A percentile compares a stretch with the other conserved stretches of the same genome.
These are phyloP conservation scores for Tricladium varicosporioides DNA, from an alignment of 2,329 filamentous ascomycete genomes.

Conservation along the genomic window DNA sequence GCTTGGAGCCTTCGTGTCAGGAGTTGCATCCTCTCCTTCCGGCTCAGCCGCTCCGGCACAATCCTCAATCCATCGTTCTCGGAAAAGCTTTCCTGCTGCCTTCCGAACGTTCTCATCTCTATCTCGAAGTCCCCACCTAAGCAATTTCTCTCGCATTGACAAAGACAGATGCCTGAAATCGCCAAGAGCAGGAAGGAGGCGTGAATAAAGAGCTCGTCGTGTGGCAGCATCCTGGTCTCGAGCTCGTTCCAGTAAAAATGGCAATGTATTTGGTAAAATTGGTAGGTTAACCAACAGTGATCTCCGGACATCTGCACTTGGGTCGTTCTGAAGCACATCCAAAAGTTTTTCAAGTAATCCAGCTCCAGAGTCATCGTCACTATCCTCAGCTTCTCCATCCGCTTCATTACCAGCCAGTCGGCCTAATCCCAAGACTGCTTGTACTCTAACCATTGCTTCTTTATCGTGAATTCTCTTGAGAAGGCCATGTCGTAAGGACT, in stretches of 20 bases:
- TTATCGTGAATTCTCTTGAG: slow-evolving; percentile 89
- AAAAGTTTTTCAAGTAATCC: slow-evolving; percentile 80
- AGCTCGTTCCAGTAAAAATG: slow-evolving; percentile 85
- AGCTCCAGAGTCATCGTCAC: slow-evolving; percentile 64
- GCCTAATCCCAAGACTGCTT: slow-evolving; percentile 88
- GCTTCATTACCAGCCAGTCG: slow-evolving; percentile 76
- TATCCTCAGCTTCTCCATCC: slow-evolving; percentile 68
- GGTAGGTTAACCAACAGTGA: slow-evolving; percentile 89
- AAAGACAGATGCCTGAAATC: slow-evolving; percentile 94
- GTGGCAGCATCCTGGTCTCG: slow-evolving; percentile 85
- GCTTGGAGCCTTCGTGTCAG: slow-evolving; percentile 60
- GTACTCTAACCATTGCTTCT: slow-evolving; percentile 85
- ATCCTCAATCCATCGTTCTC: slow-evolving; percentile 96
- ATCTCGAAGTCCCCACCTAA: slow-evolving; percentile 92
- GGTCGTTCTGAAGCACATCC: slow-evolving; percentile 88
- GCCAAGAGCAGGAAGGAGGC: slow-evolving; percentile 80
- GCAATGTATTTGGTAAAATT: slow-evolving; percentile 76
- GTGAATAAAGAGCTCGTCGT: slow-evolving; percentile 80
- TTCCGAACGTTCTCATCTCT: slow-evolving; percentile 93
- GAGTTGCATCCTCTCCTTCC: slow-evolving; percentile 43
- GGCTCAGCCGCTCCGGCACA: slow-evolving; percentile 69
- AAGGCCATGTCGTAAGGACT: slow-evolving; percentile 74
- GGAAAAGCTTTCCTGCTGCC: slow-evolving; percentile 84
- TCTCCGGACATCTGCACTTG: slow-evolving; percentile 87
- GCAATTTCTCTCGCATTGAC: slow-evolving; percentile 90